Evolutionary conservation across 2,329 filamentous ascomycete species (phyloP), one percentile per base, ranked within the genome.

Genomic region (Botrytis squamosa): DNA sequence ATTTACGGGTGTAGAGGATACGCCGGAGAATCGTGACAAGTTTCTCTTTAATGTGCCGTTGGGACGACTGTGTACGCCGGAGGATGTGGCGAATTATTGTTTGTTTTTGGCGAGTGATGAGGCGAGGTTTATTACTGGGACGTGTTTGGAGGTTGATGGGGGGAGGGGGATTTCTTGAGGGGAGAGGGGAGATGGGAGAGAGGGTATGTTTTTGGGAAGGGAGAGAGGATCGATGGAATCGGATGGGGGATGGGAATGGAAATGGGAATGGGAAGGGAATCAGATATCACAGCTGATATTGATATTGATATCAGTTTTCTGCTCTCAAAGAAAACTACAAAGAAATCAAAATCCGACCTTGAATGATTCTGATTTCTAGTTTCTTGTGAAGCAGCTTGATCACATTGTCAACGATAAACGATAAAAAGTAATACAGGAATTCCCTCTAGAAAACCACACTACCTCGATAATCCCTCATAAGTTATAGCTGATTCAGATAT

Each of bases 61-160:
- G 0, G 88, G 88, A 4, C 83, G 88, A 22, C 84, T 85, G 5
- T 87, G 87, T 1, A 86, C 86, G n/a, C 86, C 89, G 1, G 84
- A 85, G 16, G 92, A 94, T 80, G 87, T 94, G 52, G 91, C 90
- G 3, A 92, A 93, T 78, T 90, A 91, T 40, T 90, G 88, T 75
- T 85, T 90, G 29, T 94, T 91, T 80, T 81, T 94, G 64, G 90
- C 90, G 2, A 92, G 90, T 74, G 90, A 93, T 42, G 92, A 94
- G 79, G 90, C 89, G 0, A 86, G 84, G 4, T 93, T 94, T 78
- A 88, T 94, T 75, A 93, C 91, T 0, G 92, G 92, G 0, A 86
- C 90, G n/a, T 91, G 92, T 75, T 83, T 93, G 75, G 88, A 92
- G 71, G 87, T 91, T 62, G 88, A 90, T 82, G 88, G 88, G 59